phyloP scores from a whole-genome alignment of 2,329 filamentous ascomycete genomes.

The Calonectria henricotiae region DNA sequence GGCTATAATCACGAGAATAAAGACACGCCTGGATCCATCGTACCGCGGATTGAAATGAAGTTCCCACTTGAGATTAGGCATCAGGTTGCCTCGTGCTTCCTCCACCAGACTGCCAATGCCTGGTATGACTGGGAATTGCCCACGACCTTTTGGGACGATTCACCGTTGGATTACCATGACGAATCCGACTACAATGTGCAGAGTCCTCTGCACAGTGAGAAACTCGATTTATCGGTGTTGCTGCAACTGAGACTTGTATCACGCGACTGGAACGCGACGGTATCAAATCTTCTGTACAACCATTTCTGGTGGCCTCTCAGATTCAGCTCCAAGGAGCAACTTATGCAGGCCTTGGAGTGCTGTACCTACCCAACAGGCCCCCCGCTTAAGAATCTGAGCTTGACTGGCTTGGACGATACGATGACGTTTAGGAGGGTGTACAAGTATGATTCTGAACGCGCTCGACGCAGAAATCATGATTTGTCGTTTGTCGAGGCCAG shows the following conservation, averaged over 20 bases:
- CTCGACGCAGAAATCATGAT: not conserved
- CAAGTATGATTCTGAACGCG: not conserved
- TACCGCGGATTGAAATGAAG: too few species aligned
- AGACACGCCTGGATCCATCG: not conserved
- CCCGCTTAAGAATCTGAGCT: not conserved
- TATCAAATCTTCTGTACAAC: not conserved
- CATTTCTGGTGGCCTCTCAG: constrained; percentile 17
- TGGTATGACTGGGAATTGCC: not conserved
- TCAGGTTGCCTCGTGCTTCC: too few species aligned
- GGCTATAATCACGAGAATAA: too few species aligned
- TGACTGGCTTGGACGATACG: not conserved
- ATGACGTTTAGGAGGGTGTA: not conserved
- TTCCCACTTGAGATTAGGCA: too few species aligned
- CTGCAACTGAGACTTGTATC: constrained; percentile 21
- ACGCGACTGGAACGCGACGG: constrained; percentile 17
- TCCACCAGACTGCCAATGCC: too few species aligned
- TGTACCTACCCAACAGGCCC: not conserved
- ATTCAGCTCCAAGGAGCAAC: not conserved
- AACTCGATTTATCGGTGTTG: not conserved
- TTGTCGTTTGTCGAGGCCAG: not conserved
- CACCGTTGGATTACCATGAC: not conserved
- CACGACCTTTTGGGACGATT: too few species aligned
- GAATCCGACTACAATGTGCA: not conserved
- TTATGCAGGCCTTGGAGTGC: not conserved
- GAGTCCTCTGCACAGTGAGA: not conserved